Base-by-base conservation (phyloP, 2,329 filamentous ascomycete species). In the Bimuria novae-zelandiae region DNA sequence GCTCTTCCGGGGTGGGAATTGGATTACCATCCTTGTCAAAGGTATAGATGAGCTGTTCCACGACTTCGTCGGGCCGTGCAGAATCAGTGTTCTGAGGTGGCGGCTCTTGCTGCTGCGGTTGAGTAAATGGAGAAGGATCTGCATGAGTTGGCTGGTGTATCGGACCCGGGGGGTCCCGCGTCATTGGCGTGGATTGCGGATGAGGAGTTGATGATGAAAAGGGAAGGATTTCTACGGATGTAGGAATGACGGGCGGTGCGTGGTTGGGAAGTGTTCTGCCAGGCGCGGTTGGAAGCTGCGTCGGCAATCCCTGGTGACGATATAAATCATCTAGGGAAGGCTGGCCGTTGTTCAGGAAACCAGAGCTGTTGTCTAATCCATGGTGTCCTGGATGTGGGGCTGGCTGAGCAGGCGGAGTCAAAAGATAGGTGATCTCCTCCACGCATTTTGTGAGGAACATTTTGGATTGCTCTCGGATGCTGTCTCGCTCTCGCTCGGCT, bases 381-480 rank as follows among this genome's bases (percentile, higher is more conserved):
- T 77, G 75, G 35, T 74, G 55, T 17, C 64, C 67, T n/a, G 68
- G 63, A 41, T 79, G 78, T 33, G 85, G 82, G 10, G 82, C 80
- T 44, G 84, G 81, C 60, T 87, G 83, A 30, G 82, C 78, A 19
- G 84, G 81, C n/a, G 85, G 85, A 43, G 86, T 84, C 29, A 89
- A 79, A 55, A 88, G 82, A 63, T 88, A 89, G 3, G 84, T 84
- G 45, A 89, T 83, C 69, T 89, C 86, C 61, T 87, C 83, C 44
- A 87, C 81, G 66, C 85, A 88, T 72, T 86, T 87, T 51, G 81
- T 82, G 27, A 88, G 77, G 62, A 85, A 88, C 30, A 81, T 75
- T 51, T 82, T 81, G 43, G 84, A 86, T 67, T 86, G 86, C 56
- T 87, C 84, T 47, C 84, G 79, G 59, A 85, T 79, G 41, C 77